Conservation (phyloP, 2,329 filamentous ascomycete genomes). For the Venturia nashicola region DNA sequence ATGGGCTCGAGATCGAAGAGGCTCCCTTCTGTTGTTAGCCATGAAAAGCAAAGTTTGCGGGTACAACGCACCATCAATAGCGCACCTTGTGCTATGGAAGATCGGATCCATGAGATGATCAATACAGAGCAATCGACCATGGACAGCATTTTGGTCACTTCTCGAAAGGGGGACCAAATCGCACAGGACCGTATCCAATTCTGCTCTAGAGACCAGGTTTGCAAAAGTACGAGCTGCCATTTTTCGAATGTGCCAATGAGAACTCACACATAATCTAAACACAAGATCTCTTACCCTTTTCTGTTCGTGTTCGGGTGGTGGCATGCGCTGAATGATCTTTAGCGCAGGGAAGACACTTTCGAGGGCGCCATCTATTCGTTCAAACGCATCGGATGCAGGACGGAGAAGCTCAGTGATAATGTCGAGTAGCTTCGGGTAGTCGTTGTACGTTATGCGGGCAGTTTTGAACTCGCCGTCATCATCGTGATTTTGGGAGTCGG, state of each 20-base stretch:
- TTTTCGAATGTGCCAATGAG: slow-evolving; percentile 70
- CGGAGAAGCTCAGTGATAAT: slow-evolving; percentile 47
- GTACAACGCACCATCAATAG: background rate
- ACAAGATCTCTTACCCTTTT: slow-evolving; percentile 47
- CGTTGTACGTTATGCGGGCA: slow-evolving; percentile 55
- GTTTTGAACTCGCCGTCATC: slow-evolving; percentile 30
- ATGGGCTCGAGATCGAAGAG: background rate
- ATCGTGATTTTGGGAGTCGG: slow-evolving; percentile 48
- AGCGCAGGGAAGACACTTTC: slow-evolving; percentile 64
- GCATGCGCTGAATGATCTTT: slow-evolving; percentile 65
- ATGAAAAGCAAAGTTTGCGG: background rate
- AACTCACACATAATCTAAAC: slow-evolving; percentile 50
- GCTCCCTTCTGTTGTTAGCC: background rate
- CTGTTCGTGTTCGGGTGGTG: slow-evolving; percentile 46
- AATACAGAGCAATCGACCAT: slow-evolving; percentile 10
- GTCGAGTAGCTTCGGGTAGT: slow-evolving; percentile 51
- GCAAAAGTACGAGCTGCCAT: slow-evolving; percentile 62
- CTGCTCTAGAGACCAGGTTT: slow-evolving; percentile 16
- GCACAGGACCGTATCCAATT: background rate
- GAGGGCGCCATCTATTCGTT: background rate
- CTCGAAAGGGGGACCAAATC: background rate
- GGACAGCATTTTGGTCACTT: slow-evolving; percentile 3
- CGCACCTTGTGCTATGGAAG: background rate
- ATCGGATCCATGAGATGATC: background rate
- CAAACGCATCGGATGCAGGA: background rate